Evolutionary conservation across 768 basidiomycete species (phyloP).

Genomic region (Sporobolomyces roseus): DNA sequence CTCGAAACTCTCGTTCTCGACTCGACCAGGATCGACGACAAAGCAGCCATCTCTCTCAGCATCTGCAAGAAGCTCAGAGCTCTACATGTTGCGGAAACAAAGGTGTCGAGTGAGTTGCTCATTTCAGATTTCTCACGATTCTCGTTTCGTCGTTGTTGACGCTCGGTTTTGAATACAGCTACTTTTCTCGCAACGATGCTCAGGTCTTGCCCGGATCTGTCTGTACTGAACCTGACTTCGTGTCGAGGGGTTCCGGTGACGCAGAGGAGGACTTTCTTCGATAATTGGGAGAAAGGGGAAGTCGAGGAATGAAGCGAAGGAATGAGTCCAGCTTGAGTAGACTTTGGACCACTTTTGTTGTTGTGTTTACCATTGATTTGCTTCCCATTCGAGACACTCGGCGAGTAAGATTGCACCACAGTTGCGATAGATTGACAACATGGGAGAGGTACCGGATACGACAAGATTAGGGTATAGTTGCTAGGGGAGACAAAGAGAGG

Average conservation of each 20-base stretch:
- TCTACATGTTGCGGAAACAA: slow-evolving; percentile 42
- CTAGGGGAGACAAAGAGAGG: no score
- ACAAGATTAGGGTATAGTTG: neutral
- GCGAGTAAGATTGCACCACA: no score
- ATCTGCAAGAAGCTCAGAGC: slow-evolving; percentile 31
- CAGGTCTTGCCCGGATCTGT: slow-evolving; percentile 35
- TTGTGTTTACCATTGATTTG: neutral
- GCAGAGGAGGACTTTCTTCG: slow-evolving; percentile 43
- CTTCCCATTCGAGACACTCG: neutral
- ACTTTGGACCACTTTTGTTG: neutral
- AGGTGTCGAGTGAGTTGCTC: slow-evolving; percentile 28
- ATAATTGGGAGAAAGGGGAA: slow-evolving; percentile 38
- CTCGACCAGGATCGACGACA: slow-evolving; percentile 34
- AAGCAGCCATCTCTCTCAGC: slow-evolving; percentile 13
- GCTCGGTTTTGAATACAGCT: slow-evolving; percentile 13
- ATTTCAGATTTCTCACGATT: neutral
- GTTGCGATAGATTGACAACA: no score
- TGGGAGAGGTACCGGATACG: no score
- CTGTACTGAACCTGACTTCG: slow-evolving; percentile 39
- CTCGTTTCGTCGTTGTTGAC: no score
- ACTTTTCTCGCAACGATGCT: slow-evolving; percentile 37
- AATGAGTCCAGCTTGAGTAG: neutral
- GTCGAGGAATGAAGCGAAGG: slow-evolving; percentile 4
- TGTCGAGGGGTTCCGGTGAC: slow-evolving; percentile 42
- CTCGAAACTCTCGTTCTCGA: slow-evolving; percentile 41